Percentiles rank a stretch among this genome's conserved stretches.
Evolutionary conservation across 768 basidiomycete species (phyloP).

Genomic region (Baorangia bicolor): DNA sequence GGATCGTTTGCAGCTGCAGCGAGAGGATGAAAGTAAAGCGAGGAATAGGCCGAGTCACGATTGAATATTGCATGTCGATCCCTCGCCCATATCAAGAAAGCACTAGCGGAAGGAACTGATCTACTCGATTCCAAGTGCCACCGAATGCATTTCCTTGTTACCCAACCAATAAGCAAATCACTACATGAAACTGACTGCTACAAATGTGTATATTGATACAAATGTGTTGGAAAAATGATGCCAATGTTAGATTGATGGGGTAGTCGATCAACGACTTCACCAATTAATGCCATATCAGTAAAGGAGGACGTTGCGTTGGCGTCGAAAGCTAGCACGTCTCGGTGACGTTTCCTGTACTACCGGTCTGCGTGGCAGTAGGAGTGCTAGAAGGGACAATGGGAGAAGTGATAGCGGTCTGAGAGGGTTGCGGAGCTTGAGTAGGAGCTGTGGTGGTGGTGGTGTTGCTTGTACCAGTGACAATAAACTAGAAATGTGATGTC

Average conservation of each 20-base stretch:
- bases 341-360: background rate
- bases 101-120: too few relatives aligned
- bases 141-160: background rate
- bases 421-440: background rate
- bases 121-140: background rate
- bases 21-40: background rate
- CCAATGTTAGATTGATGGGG: background rate
- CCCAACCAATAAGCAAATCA: background rate
- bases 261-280: constrained; percentile 16
- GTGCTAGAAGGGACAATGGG: background rate
- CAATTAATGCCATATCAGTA: background rate
- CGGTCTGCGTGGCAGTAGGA: background rate
- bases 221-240: background rate
- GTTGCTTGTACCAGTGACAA: constrained; percentile 16
- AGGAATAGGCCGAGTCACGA: background rate
- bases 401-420: background rate
- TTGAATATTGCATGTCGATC: constrained; percentile 4
- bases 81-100: constrained; percentile 14
- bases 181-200: background rate
- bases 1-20: background rate
- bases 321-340: constrained; percentile 2
- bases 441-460: constrained; percentile 11
- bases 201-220: constrained; percentile 17
- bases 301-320: background rate
- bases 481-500: constrained; percentile 23